Base-by-base conservation (phyloP, 805 yeast genomes). In the Metschnikowia santaceciliae region DNA sequence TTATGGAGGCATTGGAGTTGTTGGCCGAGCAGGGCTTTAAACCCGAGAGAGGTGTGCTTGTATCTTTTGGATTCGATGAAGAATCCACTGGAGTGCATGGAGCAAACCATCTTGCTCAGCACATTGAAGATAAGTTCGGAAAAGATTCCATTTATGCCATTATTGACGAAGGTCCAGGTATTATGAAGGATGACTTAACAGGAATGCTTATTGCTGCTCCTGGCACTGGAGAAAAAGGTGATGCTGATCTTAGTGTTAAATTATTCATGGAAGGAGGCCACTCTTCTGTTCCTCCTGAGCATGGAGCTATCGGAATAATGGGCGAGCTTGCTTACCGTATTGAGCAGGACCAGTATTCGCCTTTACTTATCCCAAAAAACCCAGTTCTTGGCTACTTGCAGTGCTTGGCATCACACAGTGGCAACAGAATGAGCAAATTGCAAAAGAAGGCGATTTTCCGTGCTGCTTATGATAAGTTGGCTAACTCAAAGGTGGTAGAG, bases 211-310 rank as follows among this genome's bases (percentile, higher is more conserved):
- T 58, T 17, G 59, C 56, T 17, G 40, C 46, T 19, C 60, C 60
- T 4, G 60, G 39, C 20, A 54, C 60, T 13, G 55, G 60, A 15
- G 60, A 56, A 38, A 58, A 58, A 42, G 59, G 60, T 6, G 50
- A 54, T 36, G 40, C 47, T 2, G 61, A 58, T 34, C 26, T 58
- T 17, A 42, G 49, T 17, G 61, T 45, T 8, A 72, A 73, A 3
- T 67, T 86, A 38, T 68, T 69, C 22, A 82, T 87, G 19, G 80
- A 82, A 13, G 95, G 95, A 36, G 95, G 95, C 7, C 95, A 87
- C 62, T 82, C 92, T 1, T 84, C 91, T 7, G 65, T 77, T n/a
- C 94, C 95, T 7, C 92, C 91, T 2, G 84, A 80, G 43, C 94
- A 88, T 61, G 87, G 95, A 4, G 77, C 86, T 2, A 86, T 89